Percentiles rank a stretch among this genome's conserved stretches.
phyloP scores from a whole-genome alignment of 805 yeast genomes.

The Zygoascus biomembranicola region DNA sequence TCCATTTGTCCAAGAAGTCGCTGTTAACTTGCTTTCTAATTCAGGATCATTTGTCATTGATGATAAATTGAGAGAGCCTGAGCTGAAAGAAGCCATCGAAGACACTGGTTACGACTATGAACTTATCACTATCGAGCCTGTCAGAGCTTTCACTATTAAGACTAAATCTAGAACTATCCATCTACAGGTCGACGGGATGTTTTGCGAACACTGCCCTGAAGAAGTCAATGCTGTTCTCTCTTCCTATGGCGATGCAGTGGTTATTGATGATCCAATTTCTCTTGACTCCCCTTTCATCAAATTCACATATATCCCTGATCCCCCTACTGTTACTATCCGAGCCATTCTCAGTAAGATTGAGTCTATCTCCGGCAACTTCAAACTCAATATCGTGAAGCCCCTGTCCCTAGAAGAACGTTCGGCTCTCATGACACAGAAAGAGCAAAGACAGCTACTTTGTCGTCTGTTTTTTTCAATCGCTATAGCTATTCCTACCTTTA shows the following conservation, averaged over 20 bases:
- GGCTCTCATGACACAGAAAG: conserved; percentile 39
- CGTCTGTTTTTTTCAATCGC: conserved; percentile 44
- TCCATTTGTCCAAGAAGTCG: conserved; percentile 45
- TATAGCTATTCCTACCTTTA: conserved; percentile 58
- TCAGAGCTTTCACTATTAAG: conserved; percentile 41
- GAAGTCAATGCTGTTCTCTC: conserved; percentile 41
- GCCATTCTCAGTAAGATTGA: conserved; percentile 43
- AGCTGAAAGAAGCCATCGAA: conserved; percentile 45
- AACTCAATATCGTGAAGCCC: conserved; percentile 46
- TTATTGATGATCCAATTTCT: conserved; percentile 46
- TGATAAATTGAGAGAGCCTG: conserved; percentile 30
- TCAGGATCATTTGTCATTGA: conserved; percentile 51
- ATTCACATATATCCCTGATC: conserved; percentile 56
- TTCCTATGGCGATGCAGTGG: conserved; percentile 48
- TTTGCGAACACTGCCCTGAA: conserved; percentile 61
- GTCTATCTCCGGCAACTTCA: conserved; percentile 39
- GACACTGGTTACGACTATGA: conserved; percentile 62
- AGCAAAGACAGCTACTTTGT: conserved; percentile 37
- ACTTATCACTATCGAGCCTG: conserved; percentile 35
- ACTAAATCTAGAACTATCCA: conserved; percentile 48
- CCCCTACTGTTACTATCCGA: conserved; percentile 47
- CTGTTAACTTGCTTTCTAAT: conserved; percentile 52
- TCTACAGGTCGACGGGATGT: conserved; percentile 56
- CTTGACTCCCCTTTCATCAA: conserved; percentile 49
- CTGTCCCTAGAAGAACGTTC: conserved; percentile 59